Base-by-base conservation (phyloP, 2,329 filamentous ascomycete species). In the Pseudonectria foliicola region DNA sequence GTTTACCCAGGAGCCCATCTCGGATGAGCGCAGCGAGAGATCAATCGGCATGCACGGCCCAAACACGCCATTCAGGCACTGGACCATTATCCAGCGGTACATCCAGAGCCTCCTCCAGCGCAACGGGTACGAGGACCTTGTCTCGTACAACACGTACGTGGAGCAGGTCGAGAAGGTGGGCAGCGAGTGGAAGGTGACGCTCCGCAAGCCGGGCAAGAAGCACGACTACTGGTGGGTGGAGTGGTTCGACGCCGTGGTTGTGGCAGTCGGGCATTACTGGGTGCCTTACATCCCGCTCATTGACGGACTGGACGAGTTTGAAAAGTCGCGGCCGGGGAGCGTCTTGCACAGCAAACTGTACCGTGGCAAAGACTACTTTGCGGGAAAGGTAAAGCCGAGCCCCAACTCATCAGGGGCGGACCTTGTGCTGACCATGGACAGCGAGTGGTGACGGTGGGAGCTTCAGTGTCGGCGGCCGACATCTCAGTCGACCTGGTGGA, bases 381-480 rank as follows among this genome's bases (percentile, higher is more conserved):
- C 46, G 16, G 62, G 49, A 10, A 74, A 72, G 60, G 68, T 70
- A 33, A 40, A 56, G 15, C 15, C 4, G 18, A 18, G 15, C 2
- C 4, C n/a, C 7, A 11, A 2, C 10, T 13, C 7, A 23, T 4
- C n/a, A n/a, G 13, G 4, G 6, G 4, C 6, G 3, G 3, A 15
- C 23, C 38, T 43, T 27, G 43, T 29, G 2, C 13, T 13, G 7
- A 13, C 10, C n/a, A 26, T 13, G 24, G 37, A 2, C 25, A 78
- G 73, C 67, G 61, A 39, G 71, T 82, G 0, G 61, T 82, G 1
- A 67, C 79, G 0, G 74, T 83, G 2, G 78, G 79, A 3, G 77
- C 74, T 1, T 80, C 74, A 1, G 77, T 82, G 3, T 82, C 77
- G 0, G 77, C 73, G 0, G 70, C 75, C 18, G 80, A 83, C 46